Evolutionary conservation across 108 stramenopile genomes (phyloP).

Genomic region (Mediolabrus comicus): DNA sequence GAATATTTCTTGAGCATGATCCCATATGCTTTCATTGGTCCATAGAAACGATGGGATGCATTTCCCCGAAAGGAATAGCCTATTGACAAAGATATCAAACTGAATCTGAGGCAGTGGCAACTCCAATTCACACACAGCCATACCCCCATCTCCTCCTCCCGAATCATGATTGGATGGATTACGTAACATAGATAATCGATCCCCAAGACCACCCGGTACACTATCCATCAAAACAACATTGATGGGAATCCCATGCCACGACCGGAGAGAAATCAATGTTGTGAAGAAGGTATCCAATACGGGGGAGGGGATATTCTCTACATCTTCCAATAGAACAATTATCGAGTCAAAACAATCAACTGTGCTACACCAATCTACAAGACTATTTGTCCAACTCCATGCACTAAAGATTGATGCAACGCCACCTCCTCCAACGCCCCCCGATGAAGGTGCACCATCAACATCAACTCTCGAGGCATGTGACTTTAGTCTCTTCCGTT

Average conservation of each 20-base stretch:
- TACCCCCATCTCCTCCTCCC: constrained; percentile 25
- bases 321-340: constrained; percentile 44
- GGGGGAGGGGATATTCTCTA: constrained; percentile 41
- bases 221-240: constrained; percentile 22
- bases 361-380: constrained; percentile 37
- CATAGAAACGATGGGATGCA: constrained; percentile 34
- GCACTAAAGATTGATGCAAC: constrained; percentile 22
- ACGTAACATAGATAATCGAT: constrained; percentile 33
- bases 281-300: constrained; percentile 31
- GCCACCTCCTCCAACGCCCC: constrained; percentile 21
- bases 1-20: constrained; percentile 23
- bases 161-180: constrained; percentile 22
- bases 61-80: constrained; percentile 18
- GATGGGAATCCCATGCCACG: constrained; percentile 29
- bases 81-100: constrained; percentile 30
- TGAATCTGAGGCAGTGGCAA: constrained; percentile 35
- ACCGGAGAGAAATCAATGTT: constrained; percentile 28
- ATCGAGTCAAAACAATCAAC: constrained; percentile 35
- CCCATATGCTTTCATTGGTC: constrained; percentile 18
- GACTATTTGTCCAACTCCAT: constrained; percentile 24
- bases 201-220: constrained; percentile 35
- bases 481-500: constrained; percentile 29
- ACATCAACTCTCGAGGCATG: not conserved
- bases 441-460: not conserved
- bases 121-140: constrained; percentile 21